These are phyloP conservation scores for Tricholomella constricta DNA, from an alignment of 768 basidiomycete species.

Conservation along the genomic window DNA sequence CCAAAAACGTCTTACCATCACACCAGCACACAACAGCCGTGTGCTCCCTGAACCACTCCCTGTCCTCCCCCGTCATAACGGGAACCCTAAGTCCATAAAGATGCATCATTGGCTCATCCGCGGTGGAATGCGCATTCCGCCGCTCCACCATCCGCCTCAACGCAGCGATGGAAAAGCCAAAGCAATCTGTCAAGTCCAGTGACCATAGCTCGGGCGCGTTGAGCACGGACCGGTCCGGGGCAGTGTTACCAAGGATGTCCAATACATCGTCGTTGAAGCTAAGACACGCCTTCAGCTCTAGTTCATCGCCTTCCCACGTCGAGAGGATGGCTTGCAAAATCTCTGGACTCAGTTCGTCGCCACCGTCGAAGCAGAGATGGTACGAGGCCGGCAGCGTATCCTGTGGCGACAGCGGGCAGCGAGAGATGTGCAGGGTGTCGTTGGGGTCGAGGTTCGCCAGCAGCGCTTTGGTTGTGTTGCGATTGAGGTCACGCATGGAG, in stretches of 20 bases:
- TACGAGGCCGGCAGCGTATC: neutral
- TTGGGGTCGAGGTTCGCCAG: neutral
- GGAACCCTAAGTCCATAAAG: too few relatives aligned
- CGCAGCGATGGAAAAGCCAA: slow-evolving; percentile 2
- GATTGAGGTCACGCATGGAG: neutral
- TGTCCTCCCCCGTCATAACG: too few relatives aligned
- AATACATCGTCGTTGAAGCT: neutral
- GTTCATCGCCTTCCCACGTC: neutral
- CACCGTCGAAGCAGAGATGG: neutral
- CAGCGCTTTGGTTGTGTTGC: neutral
- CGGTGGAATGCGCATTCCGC: too few relatives aligned
- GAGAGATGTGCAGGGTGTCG: neutral
- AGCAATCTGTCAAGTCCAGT: neutral
- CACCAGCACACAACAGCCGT: too few relatives aligned
- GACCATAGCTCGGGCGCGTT: neutral
- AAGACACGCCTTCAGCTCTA: neutral
- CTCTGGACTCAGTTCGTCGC: neutral
- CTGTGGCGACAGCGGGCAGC: neutral
- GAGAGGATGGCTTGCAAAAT: neutral
- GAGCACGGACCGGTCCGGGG: neutral
- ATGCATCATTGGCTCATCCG: too few relatives aligned
- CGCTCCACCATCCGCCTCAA: neutral
- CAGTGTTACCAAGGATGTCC: neutral
- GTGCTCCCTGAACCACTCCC: too few relatives aligned
- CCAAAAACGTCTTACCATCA: too few relatives aligned